Evolutionary conservation across 768 basidiomycete genomes (phyloP).

Genomic region (Sarcomyxa edulis): DNA sequence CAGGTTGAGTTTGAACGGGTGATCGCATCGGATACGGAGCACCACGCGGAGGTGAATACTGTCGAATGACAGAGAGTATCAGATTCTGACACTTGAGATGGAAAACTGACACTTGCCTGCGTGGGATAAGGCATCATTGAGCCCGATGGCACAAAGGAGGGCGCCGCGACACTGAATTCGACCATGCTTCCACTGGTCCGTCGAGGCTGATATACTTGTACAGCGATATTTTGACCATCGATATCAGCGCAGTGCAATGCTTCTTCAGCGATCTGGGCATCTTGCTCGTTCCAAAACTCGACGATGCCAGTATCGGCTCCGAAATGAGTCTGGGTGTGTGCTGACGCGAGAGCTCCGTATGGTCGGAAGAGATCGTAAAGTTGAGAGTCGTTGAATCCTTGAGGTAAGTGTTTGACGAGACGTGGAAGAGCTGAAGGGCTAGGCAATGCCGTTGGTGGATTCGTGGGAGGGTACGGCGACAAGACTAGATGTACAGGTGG

Average conservation of each 20-base stretch:
- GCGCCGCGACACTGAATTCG: conserved; percentile 72
- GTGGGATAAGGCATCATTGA: conserved; percentile 61
- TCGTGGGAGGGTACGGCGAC: conserved; percentile 81
- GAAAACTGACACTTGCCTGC: conserved; percentile 34
- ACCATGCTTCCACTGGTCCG: conserved; percentile 47
- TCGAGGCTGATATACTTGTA: conserved; percentile 70
- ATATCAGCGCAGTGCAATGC: conserved; percentile 81
- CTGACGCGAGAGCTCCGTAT: conserved; percentile 79
- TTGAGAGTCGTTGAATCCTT: conserved; percentile 58
- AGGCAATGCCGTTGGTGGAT: conserved; percentile 68
- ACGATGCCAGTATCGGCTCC: conserved; percentile 74
- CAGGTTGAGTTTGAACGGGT: conserved; percentile 38
- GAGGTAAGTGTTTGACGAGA: conserved; percentile 80
- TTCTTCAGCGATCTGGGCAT: conserved; percentile 73
- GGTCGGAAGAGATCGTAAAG: conserved; percentile 84
- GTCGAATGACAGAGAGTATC: conserved; percentile 4
- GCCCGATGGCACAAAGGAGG: conserved; percentile 70
- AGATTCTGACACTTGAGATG: conserved; percentile 2
- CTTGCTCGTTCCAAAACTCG: conserved; percentile 86
- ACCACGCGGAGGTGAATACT: conserved; percentile 69
- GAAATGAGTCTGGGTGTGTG: conserved; percentile 67
- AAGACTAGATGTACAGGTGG: conserved; percentile 61
- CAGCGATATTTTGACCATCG: conserved; percentile 80
- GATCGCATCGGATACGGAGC: conserved; percentile 42
- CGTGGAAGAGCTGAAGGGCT: conserved; percentile 74